Evolutionary conservation across 305 asterid species (phyloP), one percentile per base, ranked within the genome.

Genomic region (Ilex paraguariensis): DNA sequence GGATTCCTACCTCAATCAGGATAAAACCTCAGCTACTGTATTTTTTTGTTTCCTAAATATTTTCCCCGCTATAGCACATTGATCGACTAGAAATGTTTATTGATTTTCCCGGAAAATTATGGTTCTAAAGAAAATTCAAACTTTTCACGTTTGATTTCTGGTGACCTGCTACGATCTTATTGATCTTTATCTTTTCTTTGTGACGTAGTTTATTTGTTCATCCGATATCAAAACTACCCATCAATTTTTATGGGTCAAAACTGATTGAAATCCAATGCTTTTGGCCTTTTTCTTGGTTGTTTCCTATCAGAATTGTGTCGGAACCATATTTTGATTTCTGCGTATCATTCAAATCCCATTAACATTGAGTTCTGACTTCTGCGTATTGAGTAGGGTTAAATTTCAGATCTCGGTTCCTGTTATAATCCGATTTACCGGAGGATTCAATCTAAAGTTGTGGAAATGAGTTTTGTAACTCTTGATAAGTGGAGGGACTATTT

Each of bases 401-500:
- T 67, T 62, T 51, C 65, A 56, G 54, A 76, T 81, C 79, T 70
- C 78, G 73, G 78, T 64, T 52, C 74, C 64, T 76, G 70, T 70
- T 72, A 56, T 45, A 52, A 66, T 56, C 66, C 61, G 15, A 62
- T 60, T 76, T 61, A 49, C 28, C 28, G 16, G 31, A 73, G 64
- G 42, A 36, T 48, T 59, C 46, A 65, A 63, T 71, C 74, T 57
- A 45, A 56, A 69, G 70, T 69, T 31, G 90, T 93, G 97, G 84
- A 73, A 45, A 73, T 60, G 66, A 64, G 74, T 72, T 77, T 83
- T 16, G 70, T 52, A 77, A 67, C 73, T 73, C 83, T 93, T 9
- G 95, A 80, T 36, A 83, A 75, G 69, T 93, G 97, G 99, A 90
- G 97, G 81, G 91, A 79, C 48, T 90, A 77, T 81, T 90, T 93